Percentiles rank a stretch among this genome's conserved stretches.
These are phyloP conservation scores for Fusarium pseudograminearum DNA, from an alignment of 2,329 filamentous ascomycete genomes.

Conservation along the genomic window DNA sequence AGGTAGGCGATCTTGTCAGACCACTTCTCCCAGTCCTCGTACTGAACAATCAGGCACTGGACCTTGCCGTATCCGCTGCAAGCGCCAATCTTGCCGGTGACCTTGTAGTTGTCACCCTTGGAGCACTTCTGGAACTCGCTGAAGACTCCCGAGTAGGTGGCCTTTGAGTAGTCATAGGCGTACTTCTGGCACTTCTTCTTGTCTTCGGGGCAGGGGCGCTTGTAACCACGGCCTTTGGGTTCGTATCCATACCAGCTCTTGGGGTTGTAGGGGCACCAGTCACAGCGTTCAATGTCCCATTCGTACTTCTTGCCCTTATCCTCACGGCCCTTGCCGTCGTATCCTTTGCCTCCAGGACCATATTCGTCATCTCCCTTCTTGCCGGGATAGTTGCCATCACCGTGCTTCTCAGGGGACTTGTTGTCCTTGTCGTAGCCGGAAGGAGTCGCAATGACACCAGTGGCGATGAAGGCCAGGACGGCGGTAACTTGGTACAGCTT, in stretches of 20 bases:
- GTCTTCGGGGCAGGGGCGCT: conserved; percentile 30
- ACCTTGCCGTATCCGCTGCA: conserved; percentile 18
- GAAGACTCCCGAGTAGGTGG: conserved; percentile 20
- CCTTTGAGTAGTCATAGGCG: conserved; percentile 24
- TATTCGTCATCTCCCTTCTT: conserved; percentile 8
- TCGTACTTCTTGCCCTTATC: conserved; percentile 31
- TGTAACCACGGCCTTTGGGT: conserved; percentile 13
- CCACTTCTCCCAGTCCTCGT: conserved; percentile 28
- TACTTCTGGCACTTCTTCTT: conserved; percentile 38
- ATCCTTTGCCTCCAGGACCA: conserved; percentile 6
- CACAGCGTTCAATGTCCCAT: conserved; percentile 23
- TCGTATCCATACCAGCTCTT: neutral
- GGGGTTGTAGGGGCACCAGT: conserved; percentile 21
- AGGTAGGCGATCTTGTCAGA: conserved; percentile 34
- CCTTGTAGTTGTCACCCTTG: conserved; percentile 32
- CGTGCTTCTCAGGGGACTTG: neutral
- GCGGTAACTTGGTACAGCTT: conserved; percentile 32
- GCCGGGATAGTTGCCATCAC: neutral
- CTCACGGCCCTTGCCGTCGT: neutral
- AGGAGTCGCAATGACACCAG: conserved; percentile 32
- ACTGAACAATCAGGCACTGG: conserved; percentile 34
- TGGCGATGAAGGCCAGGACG: conserved; percentile 33
- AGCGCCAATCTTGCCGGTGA: conserved; percentile 23
- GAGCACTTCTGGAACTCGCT: conserved; percentile 21
- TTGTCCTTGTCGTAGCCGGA: conserved; percentile 6